A percentile compares a stretch with the other conserved stretches of the same genome.
Conservation (phyloP, 371 early-diverging fungal species). For the Zychaea mexicana region DNA sequence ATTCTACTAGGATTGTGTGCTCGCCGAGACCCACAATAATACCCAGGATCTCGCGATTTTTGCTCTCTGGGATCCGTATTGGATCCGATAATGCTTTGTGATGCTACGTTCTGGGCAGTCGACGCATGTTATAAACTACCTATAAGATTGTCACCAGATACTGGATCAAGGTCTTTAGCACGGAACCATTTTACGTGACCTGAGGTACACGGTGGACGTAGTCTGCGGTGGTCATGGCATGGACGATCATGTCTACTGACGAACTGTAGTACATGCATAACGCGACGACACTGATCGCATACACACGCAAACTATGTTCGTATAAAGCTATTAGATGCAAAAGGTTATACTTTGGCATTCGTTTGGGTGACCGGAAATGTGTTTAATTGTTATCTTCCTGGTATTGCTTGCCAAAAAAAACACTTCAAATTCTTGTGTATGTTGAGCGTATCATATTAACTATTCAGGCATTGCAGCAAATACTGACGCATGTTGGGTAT, state of each 20-base stretch:
- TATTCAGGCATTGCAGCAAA: too few relatives aligned
- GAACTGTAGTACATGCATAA: constrained; percentile 13
- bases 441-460: too few relatives aligned
- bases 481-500: too few relatives aligned
- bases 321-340: constrained; percentile 9
- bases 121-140: background rate
- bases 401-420: too few relatives aligned
- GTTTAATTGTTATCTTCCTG: background rate
- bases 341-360: background rate
- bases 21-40: background rate
- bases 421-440: too few relatives aligned
- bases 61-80: background rate
- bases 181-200: background rate
- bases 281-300: constrained; percentile 4
- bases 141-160: background rate
- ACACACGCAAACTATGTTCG: constrained; percentile 11
- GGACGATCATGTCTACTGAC: constrained; percentile 7
- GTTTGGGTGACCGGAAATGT: background rate
- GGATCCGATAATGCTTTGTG: background rate
- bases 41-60: background rate
- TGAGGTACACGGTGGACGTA: background rate
- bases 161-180: background rate
- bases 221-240: background rate
- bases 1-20: background rate
- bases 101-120: background rate